These are phyloP conservation scores for Leptographium procerum DNA, from an alignment of 2,329 filamentous ascomycete species.

Conservation along the genomic window DNA sequence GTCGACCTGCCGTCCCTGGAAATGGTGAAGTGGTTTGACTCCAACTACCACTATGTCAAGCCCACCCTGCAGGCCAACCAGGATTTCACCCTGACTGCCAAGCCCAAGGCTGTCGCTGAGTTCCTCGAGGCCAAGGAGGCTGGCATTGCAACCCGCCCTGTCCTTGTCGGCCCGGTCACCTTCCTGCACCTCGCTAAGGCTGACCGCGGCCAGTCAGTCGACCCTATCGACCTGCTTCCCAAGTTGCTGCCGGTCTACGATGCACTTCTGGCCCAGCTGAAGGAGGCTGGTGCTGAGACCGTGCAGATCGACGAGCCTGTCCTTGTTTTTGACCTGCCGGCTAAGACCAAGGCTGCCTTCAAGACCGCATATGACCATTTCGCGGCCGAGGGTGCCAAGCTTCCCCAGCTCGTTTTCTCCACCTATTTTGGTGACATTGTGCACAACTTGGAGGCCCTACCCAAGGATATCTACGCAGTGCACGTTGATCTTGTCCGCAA, in stretches of 20 bases:
- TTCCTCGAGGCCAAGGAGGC: constrained; percentile 98
- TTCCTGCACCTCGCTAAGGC: constrained; percentile 98
- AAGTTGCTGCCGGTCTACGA: constrained; percentile 93
- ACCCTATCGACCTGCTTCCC: constrained; percentile 86
- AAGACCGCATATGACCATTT: constrained; percentile 95
- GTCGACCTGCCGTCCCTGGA: constrained; percentile 89
- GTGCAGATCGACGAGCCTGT: constrained; percentile 98
- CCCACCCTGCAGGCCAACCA: constrained; percentile 95
- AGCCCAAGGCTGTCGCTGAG: constrained; percentile 88
- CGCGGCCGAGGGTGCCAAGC: constrained; percentile 60
- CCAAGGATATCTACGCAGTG: constrained; percentile 69
- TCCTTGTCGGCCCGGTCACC: constrained; percentile 89
- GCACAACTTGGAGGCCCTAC: constrained; percentile 91
- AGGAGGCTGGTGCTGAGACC: constrained; percentile 88
- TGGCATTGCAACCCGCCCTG: constrained; percentile 83
- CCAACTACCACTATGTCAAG: constrained; percentile 99
- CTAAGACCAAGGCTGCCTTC: constrained; percentile 91
- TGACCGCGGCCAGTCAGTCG: constrained; percentile 84
- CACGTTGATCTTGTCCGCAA: constrained; percentile 96
- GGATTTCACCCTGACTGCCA: constrained; percentile 76
- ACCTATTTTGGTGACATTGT: constrained; percentile 99
- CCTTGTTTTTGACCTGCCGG: constrained; percentile 85
- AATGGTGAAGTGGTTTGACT: constrained; percentile 99
- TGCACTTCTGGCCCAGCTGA: constrained; percentile 84
- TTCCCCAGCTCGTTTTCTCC: constrained; percentile 80